Conservation (phyloP, 768 basidiomycete species). For the Lanmaoa pseudosensibilis region DNA sequence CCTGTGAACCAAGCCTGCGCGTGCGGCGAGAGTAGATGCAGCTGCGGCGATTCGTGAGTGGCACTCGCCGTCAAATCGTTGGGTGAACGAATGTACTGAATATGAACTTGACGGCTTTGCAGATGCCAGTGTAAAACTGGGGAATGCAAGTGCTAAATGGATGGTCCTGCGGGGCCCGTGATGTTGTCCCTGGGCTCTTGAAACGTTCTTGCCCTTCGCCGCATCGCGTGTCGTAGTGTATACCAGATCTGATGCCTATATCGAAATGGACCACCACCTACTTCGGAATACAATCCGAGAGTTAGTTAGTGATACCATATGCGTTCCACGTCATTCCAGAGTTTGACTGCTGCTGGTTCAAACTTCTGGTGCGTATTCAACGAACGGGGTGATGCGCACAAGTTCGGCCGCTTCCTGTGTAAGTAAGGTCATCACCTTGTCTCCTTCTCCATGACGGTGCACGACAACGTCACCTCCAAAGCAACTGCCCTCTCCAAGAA, state of each 20-base stretch:
- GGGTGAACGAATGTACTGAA: neutral
- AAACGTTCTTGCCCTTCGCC: neutral
- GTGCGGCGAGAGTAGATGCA: constrained; percentile 8
- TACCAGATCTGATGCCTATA: neutral
- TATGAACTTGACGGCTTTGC: neutral
- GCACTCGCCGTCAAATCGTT: neutral
- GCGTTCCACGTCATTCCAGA: neutral
- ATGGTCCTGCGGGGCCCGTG: too few species aligned
- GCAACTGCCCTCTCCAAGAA: too few species aligned
- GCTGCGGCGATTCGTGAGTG: constrained; percentile 12
- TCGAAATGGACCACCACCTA: neutral
- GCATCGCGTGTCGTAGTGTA: neutral
- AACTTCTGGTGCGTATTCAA: neutral
- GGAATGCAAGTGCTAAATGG: constrained; percentile 15
- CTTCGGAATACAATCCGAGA: neutral
- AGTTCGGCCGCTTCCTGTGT: neutral
- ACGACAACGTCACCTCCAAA: too few species aligned
- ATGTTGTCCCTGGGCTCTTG: neutral
- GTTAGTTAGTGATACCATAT: neutral
- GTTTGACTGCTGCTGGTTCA: neutral
- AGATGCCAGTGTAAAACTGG: constrained; percentile 20
- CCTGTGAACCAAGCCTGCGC: constrained; percentile 17
- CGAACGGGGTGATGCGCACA: neutral
- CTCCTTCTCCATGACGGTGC: neutral
- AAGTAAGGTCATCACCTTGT: neutral